Conservation (phyloP, 345 rosid genomes). For the Eutrema japonicum region DNA sequence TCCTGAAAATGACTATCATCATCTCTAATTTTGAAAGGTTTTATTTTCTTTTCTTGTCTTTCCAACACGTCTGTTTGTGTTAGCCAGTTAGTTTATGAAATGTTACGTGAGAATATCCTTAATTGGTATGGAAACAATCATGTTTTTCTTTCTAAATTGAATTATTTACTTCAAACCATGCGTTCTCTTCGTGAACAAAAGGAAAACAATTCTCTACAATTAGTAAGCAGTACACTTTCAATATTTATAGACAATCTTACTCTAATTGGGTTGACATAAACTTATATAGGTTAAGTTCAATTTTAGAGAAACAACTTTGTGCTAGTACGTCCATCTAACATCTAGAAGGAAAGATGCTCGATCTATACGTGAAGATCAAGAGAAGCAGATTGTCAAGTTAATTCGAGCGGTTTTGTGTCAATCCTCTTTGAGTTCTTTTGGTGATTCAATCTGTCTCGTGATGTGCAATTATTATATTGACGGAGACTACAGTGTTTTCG, state of each 20-base stretch:
- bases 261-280: too few species aligned
- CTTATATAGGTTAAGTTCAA: too few species aligned
- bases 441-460: constrained; percentile 51
- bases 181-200: background rate
- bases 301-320: too few species aligned
- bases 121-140: constrained; percentile 5
- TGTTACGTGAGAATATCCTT: background rate
- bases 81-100: background rate
- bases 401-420: constrained; percentile 44
- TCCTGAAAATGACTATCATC: constrained; percentile 25
- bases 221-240: too few species aligned
- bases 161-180: background rate
- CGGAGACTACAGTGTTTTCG: too few species aligned
- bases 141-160: background rate
- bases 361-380: too few species aligned
- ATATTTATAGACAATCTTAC: too few species aligned
- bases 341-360: too few species aligned
- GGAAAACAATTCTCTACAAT: background rate
- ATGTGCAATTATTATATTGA: background rate
- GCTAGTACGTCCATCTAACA: too few species aligned
- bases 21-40: constrained; percentile 33
- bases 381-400: too few species aligned
- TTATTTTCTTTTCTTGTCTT: constrained; percentile 1
- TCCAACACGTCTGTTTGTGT: background rate
- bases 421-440: constrained; percentile 80